Percentiles rank a stretch among this genome's conserved stretches.
phyloP scores from a whole-genome alignment of 495 filamentous ascomycete species.

The Neurospora tetraspora region DNA sequence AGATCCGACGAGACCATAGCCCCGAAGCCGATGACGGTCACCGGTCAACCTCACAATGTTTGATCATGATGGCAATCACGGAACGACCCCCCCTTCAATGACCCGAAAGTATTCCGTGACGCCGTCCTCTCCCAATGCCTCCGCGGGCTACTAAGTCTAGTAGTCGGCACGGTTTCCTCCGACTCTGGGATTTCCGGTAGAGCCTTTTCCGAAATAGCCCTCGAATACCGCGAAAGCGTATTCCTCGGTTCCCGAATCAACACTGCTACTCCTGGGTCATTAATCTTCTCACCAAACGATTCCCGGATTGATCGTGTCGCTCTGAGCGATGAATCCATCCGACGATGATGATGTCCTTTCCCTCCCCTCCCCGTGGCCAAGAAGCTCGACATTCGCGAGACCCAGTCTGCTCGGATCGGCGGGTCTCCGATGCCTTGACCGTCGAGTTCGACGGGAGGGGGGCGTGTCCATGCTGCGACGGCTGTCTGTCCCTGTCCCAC shows the following conservation, averaged over 20 bases:
- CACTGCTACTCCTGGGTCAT: slow-evolving; percentile 14
- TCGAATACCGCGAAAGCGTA: slow-evolving; percentile 2
- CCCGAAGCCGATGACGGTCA: not conserved
- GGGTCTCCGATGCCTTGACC: slow-evolving; percentile 9
- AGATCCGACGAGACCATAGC: not conserved
- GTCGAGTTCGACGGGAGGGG: slow-evolving; percentile 21
- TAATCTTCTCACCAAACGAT: slow-evolving; percentile 21
- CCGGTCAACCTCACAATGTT: not conserved
- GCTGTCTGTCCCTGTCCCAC: not conserved
- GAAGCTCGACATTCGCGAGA: slow-evolving; percentile 6
- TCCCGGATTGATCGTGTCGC: slow-evolving; percentile 8
- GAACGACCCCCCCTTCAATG: not conserved
- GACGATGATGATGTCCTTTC: not conserved
- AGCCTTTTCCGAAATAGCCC: not conserved
- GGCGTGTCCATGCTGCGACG: slow-evolving; percentile 10
- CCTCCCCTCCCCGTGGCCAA: not conserved
- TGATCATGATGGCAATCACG: not conserved
- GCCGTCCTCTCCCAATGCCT: not conserved
- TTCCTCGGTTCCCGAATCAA: slow-evolving; percentile 3
- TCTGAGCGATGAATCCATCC: not conserved
- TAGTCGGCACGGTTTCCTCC: not conserved
- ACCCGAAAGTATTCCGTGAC: not conserved
- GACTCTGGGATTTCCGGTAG: not conserved
- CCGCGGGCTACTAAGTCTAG: not conserved
- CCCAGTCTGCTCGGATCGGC: slow-evolving; percentile 3